Percentiles rank a stretch among this genome's conserved stretches.
These are phyloP conservation scores for Neospermospora avenae DNA, from an alignment of 2,329 filamentous ascomycete species.

Conservation along the genomic window DNA sequence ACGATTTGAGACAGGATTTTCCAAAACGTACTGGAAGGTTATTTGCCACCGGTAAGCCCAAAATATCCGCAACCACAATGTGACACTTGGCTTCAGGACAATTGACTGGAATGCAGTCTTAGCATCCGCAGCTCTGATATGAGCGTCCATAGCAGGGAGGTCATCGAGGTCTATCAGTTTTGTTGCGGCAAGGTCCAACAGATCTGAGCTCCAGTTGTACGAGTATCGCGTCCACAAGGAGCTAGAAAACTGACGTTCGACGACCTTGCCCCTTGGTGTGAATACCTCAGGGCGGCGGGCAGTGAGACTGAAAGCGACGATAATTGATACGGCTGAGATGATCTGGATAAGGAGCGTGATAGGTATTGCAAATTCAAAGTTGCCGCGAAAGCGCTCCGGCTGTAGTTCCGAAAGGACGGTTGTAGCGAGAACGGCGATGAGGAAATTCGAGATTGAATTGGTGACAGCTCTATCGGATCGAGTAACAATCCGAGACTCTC, in stretches of 20 bases:
- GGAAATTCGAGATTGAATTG: conserved; percentile 10
- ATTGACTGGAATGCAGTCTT: conserved; percentile 47
- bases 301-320: conserved; percentile 36
- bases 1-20: too few species aligned
- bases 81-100: conserved; percentile 40
- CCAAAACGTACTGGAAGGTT: conserved; percentile 6
- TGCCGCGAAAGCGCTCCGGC: not conserved
- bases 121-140: conserved; percentile 47
- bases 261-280: conserved; percentile 45
- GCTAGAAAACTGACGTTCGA: conserved; percentile 53
- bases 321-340: conserved; percentile 2
- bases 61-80: conserved; percentile 56
- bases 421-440: conserved; percentile 7
- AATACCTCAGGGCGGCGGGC: conserved; percentile 65
- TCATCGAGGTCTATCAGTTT: conserved; percentile 60
- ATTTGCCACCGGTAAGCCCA: conserved; percentile 48
- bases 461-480: conserved; percentile 8
- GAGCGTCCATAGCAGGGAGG: conserved; percentile 49
- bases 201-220: conserved; percentile 57
- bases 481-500: conserved; percentile 9
- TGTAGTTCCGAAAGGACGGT: not conserved
- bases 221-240: conserved; percentile 59
- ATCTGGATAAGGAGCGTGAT: conserved; percentile 12
- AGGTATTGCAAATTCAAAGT: not conserved
- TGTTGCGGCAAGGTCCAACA: conserved; percentile 53